phyloP scores from a whole-genome alignment of 2,329 filamentous ascomycete genomes.

The Ophiostoma fasciatum region DNA sequence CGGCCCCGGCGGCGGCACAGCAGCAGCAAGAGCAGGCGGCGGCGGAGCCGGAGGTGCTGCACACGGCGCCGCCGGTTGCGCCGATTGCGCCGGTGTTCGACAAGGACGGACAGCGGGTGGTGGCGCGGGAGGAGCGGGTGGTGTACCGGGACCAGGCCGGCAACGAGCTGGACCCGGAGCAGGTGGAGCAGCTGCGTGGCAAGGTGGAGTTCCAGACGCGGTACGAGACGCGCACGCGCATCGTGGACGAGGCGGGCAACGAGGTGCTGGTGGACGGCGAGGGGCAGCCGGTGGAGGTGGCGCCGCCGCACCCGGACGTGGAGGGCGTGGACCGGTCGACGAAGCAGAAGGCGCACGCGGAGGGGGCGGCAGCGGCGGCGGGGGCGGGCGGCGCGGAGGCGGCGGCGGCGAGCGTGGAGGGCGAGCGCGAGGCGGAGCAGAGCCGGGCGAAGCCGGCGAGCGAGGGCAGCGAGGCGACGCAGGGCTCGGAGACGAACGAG shows the following conservation, averaged over 20 bases:
- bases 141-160: conserved; percentile 94
- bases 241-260: conserved; percentile 68
- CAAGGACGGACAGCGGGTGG: conserved; percentile 25
- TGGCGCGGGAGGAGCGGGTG: conserved; percentile 59
- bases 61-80: conserved; percentile 33
- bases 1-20: conserved; percentile 11
- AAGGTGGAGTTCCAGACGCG: conserved; percentile 92
- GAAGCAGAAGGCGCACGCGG: conserved; percentile 19
- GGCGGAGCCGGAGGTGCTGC: conserved; percentile 23
- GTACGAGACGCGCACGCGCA: conserved; percentile 83
- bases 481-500: background rate
- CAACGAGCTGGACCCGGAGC: conserved; percentile 69
- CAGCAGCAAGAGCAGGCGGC: conserved; percentile 11
- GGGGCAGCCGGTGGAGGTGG: conserved; percentile 25
- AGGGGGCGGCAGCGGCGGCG: conserved; percentile 17
- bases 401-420: conserved; percentile 38
- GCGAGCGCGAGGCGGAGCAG: conserved; percentile 41
- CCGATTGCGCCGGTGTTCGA: background rate
- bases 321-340: conserved; percentile 47
- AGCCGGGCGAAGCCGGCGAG: conserved; percentile 46
- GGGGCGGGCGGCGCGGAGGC: conserved; percentile 25
- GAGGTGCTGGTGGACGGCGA: conserved; percentile 41
- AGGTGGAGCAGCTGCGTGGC: conserved; percentile 72
- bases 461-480: conserved; percentile 41
- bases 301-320: conserved; percentile 45